Base-by-base conservation (phyloP, 2,329 filamentous ascomycete species). In the Venturia effusa region DNA sequence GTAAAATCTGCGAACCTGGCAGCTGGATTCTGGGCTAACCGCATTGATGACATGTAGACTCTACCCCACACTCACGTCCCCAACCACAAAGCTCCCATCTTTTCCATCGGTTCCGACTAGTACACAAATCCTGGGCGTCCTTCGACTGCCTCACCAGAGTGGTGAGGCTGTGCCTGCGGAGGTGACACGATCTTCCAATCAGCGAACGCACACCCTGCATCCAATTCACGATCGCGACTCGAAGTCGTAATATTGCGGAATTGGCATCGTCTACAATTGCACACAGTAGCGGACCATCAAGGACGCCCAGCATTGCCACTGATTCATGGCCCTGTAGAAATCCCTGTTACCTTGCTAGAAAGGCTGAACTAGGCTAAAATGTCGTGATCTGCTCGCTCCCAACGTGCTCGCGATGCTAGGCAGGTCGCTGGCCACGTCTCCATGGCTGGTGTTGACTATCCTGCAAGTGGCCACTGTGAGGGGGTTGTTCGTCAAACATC, bases 171-270 rank as follows among this genome's bases (percentile, higher is more conserved):
- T 57, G 51, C 27, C 30, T 57, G 51, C 51, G 51, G 51, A 57
- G 51, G 51, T 57, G 51, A 3, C 27, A 6, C 30, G 15, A 32
- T 57, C 27, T 34, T 34, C 51, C 15, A 34, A 34, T 34, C 30
- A 57, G 22, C 51, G 27, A 32, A 30, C 27, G 51, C 15, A 15
- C 51, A 19, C 4, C 27, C 27, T 5, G 11, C 51, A 57, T 57
- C 19, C 51, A 34, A 37, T 57, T 34, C 13, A 34, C 51, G 51
- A 57, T 57, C 30, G 51, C 51, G 51, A 34, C 13, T 15, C 51
- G 15, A 57, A 57, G 30, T 57, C 51, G 51, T 57, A 57, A 57
- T 57, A 32, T 57, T 57, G 51, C 51, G 27, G 51, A 57, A 57
- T 34, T 57, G 51, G 30, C 51, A 32, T 57, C 51, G 34, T 34